Percentiles rank a stretch among this genome's conserved stretches.
Evolutionary conservation across 169 alveolate species (phyloP).

Genomic region (Plasmodium inui): DNA sequence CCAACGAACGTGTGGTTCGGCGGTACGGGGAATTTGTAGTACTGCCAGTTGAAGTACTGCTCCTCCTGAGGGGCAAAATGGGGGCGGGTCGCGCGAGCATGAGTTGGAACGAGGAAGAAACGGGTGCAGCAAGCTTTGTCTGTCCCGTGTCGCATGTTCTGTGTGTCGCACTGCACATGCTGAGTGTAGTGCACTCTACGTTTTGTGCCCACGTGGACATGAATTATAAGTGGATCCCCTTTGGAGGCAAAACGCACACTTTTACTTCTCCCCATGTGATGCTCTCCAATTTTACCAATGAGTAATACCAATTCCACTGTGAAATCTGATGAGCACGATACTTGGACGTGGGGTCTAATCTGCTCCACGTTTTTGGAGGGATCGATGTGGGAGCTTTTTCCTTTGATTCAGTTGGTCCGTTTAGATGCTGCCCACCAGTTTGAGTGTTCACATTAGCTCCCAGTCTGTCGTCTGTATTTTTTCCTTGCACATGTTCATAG

Average conservation of each 20-base stretch:
- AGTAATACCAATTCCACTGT: constrained; percentile 89
- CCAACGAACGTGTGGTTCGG: constrained; percentile 89
- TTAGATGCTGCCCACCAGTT: constrained; percentile 61
- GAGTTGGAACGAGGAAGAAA: neutral
- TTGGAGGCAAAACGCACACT: neutral
- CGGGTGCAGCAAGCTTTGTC: neutral
- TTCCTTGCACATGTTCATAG: neutral
- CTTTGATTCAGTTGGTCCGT: constrained; percentile 11
- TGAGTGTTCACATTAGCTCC: constrained; percentile 50
- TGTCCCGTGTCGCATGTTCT: neutral
- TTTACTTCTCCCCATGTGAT: neutral
- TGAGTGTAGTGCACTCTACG: too few species aligned
- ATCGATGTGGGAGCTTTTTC: constrained; percentile 20
- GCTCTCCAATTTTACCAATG: constrained; percentile 47
- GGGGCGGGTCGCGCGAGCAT: neutral
- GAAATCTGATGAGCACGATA: constrained; percentile 83
- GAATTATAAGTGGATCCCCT: neutral
- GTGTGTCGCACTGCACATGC: too few species aligned
- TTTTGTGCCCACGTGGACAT: neutral
- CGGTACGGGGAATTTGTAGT: constrained; percentile 85
- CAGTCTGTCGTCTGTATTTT: neutral
- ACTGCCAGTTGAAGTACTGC: constrained; percentile 87
- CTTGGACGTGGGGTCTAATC: constrained; percentile 80
- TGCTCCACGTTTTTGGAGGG: constrained; percentile 81
- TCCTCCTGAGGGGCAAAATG: constrained; percentile 79